Evolutionary conservation across 768 basidiomycete species (phyloP), one percentile per base, ranked within the genome.

Genomic region (Porpolomopsis calyptriformis): DNA sequence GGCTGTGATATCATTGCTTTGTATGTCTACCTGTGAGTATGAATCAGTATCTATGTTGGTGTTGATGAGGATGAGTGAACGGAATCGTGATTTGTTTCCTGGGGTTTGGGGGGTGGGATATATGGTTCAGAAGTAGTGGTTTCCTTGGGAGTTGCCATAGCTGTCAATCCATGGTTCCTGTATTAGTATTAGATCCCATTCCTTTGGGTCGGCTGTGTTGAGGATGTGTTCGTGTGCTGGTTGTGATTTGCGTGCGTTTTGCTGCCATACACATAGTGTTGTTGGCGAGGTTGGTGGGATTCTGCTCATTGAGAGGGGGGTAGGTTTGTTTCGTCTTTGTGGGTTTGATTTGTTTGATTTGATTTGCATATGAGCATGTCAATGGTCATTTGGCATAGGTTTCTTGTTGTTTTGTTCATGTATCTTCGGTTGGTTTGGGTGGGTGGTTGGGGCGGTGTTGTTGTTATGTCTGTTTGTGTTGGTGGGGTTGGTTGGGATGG

Each of bases 151-250:
- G 38, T 56, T 52, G 0, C 47, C 33, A 0, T 58, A 27, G 1
- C 2, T 12, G 46, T 64, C 53, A 1, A 66, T 46, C 38, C 49
- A 53, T 0, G 64, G 64, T 54, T 67, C 65, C 47, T 68, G 64
- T 1, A 65, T 14, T 0, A 52, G 47, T 0, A 64, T 22, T 0
- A 68, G 46, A 46, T 66, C 58, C 47, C 52, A 60, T 8, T 57
- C 35, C 4, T 38, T 34, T 1, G 40, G 49, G 9, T 27, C 11
- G 2, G 46, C 46, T 4, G 40, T 19, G 40, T 57, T 49, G 0
- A 63, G 39, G 0, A 60, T 11, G 10, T 50, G 50, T 6, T 40
- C 34, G 33, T 58, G 57, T 0, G 57, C 52, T 0, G 14, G 45
- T 1, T 19, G n/a, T 0, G 60, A 64, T 16, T 58, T 60, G 49